phyloP scores from a whole-genome alignment of 2,329 filamentous ascomycete species.

The Exophiala sp. region DNA sequence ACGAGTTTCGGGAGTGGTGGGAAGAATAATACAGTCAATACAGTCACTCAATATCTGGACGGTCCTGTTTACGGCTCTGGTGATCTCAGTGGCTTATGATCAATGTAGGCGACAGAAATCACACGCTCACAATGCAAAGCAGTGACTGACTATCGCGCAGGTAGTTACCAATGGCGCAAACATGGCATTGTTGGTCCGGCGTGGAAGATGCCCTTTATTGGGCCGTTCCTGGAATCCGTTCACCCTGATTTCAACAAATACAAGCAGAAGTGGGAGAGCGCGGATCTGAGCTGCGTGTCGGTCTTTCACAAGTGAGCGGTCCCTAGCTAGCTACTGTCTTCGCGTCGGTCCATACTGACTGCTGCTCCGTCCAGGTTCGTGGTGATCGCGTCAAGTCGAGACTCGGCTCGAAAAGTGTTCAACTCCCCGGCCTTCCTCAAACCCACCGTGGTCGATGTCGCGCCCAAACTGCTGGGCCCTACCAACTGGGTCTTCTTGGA shows the following conservation, averaged over 20 bases:
- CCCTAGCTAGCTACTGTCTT: not conserved
- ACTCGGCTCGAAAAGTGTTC: constrained; percentile 94
- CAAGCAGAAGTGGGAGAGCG: constrained; percentile 85
- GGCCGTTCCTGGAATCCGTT: constrained; percentile 89
- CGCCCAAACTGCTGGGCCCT: constrained; percentile 83
- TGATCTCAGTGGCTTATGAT: constrained; percentile 73
- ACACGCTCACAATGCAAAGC: not conserved
- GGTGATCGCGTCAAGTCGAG: constrained; percentile 88
- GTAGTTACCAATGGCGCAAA: constrained; percentile 68
- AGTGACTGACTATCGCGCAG: constrained; percentile 42
- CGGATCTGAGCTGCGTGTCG: constrained; percentile 88
- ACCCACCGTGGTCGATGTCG: constrained; percentile 91
- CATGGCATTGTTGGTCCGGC: constrained; percentile 67
- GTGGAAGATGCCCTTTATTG: constrained; percentile 80
- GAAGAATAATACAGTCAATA: constrained; percentile 16
- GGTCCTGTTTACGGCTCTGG: constrained; percentile 63
- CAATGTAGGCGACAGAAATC: constrained; percentile 61
- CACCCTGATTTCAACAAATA: constrained; percentile 90
- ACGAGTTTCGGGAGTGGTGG: constrained; percentile 18
- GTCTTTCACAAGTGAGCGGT: constrained; percentile 90
- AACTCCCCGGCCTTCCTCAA: constrained; percentile 90
- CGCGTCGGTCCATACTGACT: not conserved
- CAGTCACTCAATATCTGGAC: constrained; percentile 53
- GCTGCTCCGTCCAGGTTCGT: constrained; percentile 63
- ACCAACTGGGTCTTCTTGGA: constrained; percentile 98